Evolutionary conservation across 495 filamentous ascomycete genomes (phyloP), one percentile per base, ranked within the genome.

Genomic region (Trichodelitschia bisporula): DNA sequence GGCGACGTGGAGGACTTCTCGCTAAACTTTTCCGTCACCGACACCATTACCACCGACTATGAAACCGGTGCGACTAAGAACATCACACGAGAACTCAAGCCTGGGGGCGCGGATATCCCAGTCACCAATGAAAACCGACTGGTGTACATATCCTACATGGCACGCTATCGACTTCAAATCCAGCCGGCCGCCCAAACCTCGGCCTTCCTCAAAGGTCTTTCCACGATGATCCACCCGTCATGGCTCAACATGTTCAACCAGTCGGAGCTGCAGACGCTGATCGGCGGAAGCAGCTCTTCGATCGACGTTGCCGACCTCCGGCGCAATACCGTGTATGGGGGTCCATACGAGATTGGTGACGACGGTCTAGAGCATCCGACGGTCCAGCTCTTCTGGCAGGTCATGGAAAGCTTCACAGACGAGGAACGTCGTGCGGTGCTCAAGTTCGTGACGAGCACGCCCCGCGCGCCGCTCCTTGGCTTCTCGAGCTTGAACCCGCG

Each of bases 161-260:
- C 79, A 1, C 71, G 72, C 6, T 78, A 92, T 48, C 72, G 83
- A 1, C 63, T 99, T 1, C 69, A 77, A 35, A 57, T 61, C 3
- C 84, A 93, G 40, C 74, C 77, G 0, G 56, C 58, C 32, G 48
- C 55, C 26, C 83, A 95, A 46, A 92, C 83, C 3, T 63, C 64
- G 12, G 80, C 80, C 1, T 97, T 97, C 41, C 62, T 97, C 4
- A 62, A 65, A 28, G 86, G 86, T 1, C 62, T 97, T 3, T 64
- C 75, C 10, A 58, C 72, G 32, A 89, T 99, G 41, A 89, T 99
- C 37, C 71, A 80, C 34, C 84, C 84, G 0, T 61, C 63, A 2
- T 99, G 86, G 86, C 59, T 99, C 2, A 77, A 68, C 38, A 99
- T 99, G 86, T 99, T 99, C 58, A 97, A 97, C 47, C 86, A 93